Evolutionary conservation across 2,329 filamentous ascomycete species (phyloP).

Genomic region (Colletotrichum liriopes): DNA sequence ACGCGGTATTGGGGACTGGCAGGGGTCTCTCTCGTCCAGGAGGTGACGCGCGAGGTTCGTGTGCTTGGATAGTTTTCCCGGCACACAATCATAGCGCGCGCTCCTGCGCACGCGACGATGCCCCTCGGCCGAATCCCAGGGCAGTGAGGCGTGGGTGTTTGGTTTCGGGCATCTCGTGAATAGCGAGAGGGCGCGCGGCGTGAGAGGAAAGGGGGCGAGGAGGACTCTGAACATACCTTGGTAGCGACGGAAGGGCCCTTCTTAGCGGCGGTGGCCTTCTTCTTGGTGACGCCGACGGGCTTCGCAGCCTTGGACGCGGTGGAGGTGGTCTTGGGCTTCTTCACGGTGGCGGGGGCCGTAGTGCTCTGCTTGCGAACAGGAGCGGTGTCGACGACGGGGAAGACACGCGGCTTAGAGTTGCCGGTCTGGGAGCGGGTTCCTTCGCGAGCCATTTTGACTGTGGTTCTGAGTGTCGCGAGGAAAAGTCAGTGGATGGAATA

Average conservation of each 20-base stretch:
- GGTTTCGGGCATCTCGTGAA: not conserved
- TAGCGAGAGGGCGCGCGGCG: not conserved
- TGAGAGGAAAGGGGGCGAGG: not conserved
- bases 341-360: constrained; percentile 25
- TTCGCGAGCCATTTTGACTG: constrained; percentile 62
- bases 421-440: constrained; percentile 68
- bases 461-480: constrained; percentile 6
- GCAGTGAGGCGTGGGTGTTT: no score
- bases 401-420: constrained; percentile 68
- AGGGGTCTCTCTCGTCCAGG: not conserved
- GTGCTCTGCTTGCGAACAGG: constrained; percentile 60
- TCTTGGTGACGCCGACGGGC: constrained; percentile 43
- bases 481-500: not conserved
- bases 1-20: not conserved
- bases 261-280: constrained; percentile 39
- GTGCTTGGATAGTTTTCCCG: not conserved
- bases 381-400: constrained; percentile 64
- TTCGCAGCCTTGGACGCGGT: constrained; percentile 37
- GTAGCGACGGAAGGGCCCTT: constrained; percentile 41
- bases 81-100: not conserved
- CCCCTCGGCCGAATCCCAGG: not conserved
- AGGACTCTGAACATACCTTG: constrained; percentile 23
- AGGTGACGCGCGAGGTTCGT: constrained; percentile 1
- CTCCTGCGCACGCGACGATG: not conserved
- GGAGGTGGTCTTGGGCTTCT: constrained; percentile 32